A percentile compares a stretch with the other conserved stretches of the same genome.
Conservation (phyloP, 2,329 filamentous ascomycete species). For the Erysiphe pulchra region DNA sequence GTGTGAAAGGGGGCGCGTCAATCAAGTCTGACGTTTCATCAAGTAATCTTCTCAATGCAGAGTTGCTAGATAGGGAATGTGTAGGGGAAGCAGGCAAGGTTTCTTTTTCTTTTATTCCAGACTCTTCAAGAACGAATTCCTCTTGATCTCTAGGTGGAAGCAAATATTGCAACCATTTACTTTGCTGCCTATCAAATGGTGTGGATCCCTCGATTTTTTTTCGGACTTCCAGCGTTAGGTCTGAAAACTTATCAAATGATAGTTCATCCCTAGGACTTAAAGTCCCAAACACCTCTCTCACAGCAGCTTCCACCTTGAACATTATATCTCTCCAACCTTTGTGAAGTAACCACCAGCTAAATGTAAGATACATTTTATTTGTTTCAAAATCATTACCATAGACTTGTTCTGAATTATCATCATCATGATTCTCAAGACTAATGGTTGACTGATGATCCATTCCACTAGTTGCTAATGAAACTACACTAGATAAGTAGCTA, state of each 20-base stretch:
- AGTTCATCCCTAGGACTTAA: conserved; percentile 76
- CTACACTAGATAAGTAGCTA: conserved; percentile 87
- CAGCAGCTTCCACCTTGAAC: conserved; percentile 58
- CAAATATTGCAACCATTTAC: conserved; percentile 52
- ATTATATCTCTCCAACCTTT: conserved; percentile 67
- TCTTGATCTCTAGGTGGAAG: conserved; percentile 61
- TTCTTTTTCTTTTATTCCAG: conserved; percentile 41
- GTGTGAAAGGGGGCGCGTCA: conserved; percentile 74
- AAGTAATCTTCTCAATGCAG: conserved; percentile 54
- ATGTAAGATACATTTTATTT: conserved; percentile 80
- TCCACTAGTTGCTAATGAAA: conserved; percentile 59
- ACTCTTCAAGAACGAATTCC: conserved; percentile 60
- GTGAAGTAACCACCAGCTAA: conserved; percentile 95
- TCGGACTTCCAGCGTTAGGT: conserved; percentile 60
- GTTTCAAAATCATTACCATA: conserved; percentile 91
- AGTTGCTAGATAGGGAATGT: conserved; percentile 14
- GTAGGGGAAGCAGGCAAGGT: conserved; percentile 13
- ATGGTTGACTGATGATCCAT: conserved; percentile 44
- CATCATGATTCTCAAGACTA: conserved; percentile 77
- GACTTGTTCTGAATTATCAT: conserved; percentile 55
- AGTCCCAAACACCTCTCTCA: conserved; percentile 70
- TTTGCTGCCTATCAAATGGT: conserved; percentile 31
- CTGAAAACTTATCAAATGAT: conserved; percentile 52
- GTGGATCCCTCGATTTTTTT: conserved; percentile 59
- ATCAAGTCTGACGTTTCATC: conserved; percentile 92